These are phyloP conservation scores for Trametes sp. DNA, from an alignment of 1,284 basidiomycete genomes.

Conservation along the genomic window DNA sequence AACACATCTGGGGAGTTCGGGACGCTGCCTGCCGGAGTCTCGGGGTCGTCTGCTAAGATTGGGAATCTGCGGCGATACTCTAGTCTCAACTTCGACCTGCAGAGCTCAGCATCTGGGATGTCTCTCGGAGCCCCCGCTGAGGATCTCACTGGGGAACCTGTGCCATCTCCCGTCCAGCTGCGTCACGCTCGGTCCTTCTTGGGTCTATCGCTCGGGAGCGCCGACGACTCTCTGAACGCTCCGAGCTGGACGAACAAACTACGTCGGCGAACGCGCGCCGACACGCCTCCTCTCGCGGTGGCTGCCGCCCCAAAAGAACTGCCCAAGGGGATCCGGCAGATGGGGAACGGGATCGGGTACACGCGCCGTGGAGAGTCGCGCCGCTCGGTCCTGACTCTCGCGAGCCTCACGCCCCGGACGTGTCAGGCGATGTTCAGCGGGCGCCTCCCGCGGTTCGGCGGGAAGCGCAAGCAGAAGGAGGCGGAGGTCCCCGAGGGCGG, in stretches of 20 bases:
- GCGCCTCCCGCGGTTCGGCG: slow-evolving; percentile 20
- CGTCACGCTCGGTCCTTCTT: slow-evolving; percentile 32
- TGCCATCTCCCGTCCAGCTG: slow-evolving; percentile 14
- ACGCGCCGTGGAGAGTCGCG: slow-evolving; percentile 38
- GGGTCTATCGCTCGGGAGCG: slow-evolving; percentile 43
- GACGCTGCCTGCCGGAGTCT: slow-evolving; percentile 4
- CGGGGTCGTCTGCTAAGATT: slow-evolving; percentile 14
- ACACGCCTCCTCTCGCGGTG: slow-evolving; percentile 29
- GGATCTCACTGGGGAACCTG: slow-evolving; percentile 12
- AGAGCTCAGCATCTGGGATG: slow-evolving; percentile 38
- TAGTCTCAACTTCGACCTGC: slow-evolving; percentile 44
- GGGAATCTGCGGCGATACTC: slow-evolving; percentile 41
- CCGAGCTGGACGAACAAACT: slow-evolving; percentile 48
- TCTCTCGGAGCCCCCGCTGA: slow-evolving; percentile 12
- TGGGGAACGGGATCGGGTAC: slow-evolving; percentile 64
- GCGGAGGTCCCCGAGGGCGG: background rate
- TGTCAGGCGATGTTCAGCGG: slow-evolving; percentile 36
- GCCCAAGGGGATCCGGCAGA: slow-evolving; percentile 56
- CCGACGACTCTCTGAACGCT: slow-evolving; percentile 23
- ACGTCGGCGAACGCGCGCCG: slow-evolving; percentile 44
- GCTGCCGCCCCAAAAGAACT: slow-evolving; percentile 39
- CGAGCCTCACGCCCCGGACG: slow-evolving; percentile 35
- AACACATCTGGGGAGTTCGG: slow-evolving; percentile 12
- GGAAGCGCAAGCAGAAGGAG: slow-evolving; percentile 25
- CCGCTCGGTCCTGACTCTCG: slow-evolving; percentile 29